Percentiles rank a stretch among this genome's conserved stretches.
phyloP scores from a whole-genome alignment of 305 asterid species.

The Solanum chacoense region DNA sequence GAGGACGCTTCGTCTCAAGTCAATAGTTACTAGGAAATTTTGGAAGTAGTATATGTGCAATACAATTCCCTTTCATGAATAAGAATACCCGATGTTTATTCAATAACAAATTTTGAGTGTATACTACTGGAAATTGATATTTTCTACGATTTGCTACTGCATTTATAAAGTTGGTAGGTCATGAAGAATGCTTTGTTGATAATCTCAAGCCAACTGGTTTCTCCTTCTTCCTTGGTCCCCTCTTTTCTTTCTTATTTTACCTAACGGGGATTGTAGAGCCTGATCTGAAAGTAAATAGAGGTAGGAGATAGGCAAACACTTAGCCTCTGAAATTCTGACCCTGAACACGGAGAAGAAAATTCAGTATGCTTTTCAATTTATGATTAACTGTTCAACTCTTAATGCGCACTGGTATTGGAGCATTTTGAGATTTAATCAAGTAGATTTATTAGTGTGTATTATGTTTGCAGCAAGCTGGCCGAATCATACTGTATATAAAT shows the following conservation, averaged over 20 bases:
- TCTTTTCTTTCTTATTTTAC: background rate
- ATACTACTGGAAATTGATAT: background rate
- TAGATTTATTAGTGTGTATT: background rate
- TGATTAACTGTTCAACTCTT: background rate
- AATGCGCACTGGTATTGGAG: background rate
- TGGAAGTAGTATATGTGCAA: background rate
- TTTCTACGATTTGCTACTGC: background rate
- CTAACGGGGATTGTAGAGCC: background rate
- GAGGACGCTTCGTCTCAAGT: background rate
- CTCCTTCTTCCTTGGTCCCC: background rate
- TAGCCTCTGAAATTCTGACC: background rate
- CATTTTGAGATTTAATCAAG: background rate
- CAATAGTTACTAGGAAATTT: background rate
- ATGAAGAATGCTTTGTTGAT: background rate
- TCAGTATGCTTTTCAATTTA: background rate
- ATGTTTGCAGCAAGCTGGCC: background rate
- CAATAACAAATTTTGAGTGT: background rate
- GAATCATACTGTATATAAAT: slow-evolving; percentile 1
- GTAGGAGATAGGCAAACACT: background rate
- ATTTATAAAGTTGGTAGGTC: background rate
- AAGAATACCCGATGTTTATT: background rate
- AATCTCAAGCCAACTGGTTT: background rate
- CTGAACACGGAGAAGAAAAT: background rate
- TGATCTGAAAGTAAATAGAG: background rate
- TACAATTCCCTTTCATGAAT: background rate